Conservation (phyloP, 106 monocot species). For the Acorus gramineus region DNA sequence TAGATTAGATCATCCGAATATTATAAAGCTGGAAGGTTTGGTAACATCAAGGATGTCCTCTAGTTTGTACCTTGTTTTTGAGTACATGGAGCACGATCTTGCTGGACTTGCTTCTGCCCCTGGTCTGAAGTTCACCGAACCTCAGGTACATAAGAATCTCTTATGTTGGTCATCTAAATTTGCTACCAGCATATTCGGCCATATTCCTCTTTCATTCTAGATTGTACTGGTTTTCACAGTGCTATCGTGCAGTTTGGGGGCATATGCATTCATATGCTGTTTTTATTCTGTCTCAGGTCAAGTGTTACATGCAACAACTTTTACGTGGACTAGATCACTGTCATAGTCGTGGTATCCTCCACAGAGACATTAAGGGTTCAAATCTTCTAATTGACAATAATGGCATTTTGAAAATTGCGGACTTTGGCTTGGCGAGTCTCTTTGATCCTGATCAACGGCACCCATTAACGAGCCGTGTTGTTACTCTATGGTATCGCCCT, state of each 20-base stretch:
- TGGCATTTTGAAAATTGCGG: conserved; percentile 4
- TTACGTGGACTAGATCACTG: conserved; percentile 5
- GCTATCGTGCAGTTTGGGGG: background rate
- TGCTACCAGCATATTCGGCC: background rate
- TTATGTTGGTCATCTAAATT: background rate
- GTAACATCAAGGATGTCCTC: conserved; percentile 55
- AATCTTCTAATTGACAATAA: conserved; percentile 9
- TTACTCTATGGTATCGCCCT: conserved; percentile 8
- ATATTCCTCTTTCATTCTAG: background rate
- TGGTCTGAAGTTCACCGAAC: conserved; percentile 20
- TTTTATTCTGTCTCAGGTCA: background rate
- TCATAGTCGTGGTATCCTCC: conserved; percentile 5
- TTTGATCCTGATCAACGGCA: conserved; percentile 3
- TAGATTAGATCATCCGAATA: conserved; percentile 50
- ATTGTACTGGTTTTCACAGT: background rate
- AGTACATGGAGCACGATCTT: conserved; percentile 38
- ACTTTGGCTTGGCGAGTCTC: conserved; percentile 8
- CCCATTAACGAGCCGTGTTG: conserved; percentile 6
- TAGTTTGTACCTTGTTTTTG: conserved; percentile 40
- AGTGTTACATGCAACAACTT: conserved; percentile 7
- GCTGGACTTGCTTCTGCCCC: conserved; percentile 22
- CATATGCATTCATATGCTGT: background rate
- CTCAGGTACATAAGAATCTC: conserved; percentile 11
- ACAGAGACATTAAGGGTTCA: conserved; percentile 7
- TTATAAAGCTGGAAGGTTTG: conserved; percentile 47